These are phyloP conservation scores for Nicotiana knightiana DNA, from an alignment of 257 asterid genomes.

Conservation along the genomic window DNA sequence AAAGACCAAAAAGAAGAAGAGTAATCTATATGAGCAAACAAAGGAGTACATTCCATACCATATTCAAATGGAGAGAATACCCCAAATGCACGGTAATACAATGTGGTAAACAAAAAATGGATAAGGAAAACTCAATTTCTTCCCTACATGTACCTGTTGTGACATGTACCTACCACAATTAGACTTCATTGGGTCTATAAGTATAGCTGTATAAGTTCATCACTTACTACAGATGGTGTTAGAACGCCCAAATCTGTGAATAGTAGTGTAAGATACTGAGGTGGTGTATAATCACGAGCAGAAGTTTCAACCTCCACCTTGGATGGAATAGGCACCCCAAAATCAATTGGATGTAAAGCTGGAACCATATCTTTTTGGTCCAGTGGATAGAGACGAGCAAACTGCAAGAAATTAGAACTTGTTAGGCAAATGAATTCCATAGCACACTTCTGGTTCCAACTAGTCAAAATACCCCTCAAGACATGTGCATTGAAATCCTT, in stretches of 20 bases:
- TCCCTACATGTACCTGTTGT: not conserved
- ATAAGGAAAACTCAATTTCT: not conserved
- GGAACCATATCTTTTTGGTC: slow-evolving; percentile 95
- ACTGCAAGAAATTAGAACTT: slow-evolving; percentile 34
- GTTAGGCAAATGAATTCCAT: not conserved
- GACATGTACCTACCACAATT: not conserved
- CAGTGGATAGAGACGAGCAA: slow-evolving; percentile 87
- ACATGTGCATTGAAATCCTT: not conserved
- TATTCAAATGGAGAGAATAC: not conserved
- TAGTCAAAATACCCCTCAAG: not conserved
- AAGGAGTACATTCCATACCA: no score
- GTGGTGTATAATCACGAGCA: slow-evolving; percentile 92
- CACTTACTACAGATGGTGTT: slow-evolving; percentile 75
- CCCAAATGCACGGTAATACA: not conserved
- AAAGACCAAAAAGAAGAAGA: no score
- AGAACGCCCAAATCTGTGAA: slow-evolving; percentile 89
- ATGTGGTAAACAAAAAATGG: not conserved
- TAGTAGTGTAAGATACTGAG: slow-evolving; percentile 72
- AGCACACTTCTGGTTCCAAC: slow-evolving; percentile 1
- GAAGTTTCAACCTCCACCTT: slow-evolving; percentile 95
- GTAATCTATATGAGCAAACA: no score
- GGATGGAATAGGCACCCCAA: slow-evolving; percentile 90
- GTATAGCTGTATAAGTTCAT: slow-evolving; percentile 7
- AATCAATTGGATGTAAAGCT: slow-evolving; percentile 76
- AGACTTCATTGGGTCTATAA: not conserved